Evolutionary conservation across 495 filamentous ascomycete genomes (phyloP), one percentile per base, ranked within the genome.

Genomic region (Aspergillus ellipticus): DNA sequence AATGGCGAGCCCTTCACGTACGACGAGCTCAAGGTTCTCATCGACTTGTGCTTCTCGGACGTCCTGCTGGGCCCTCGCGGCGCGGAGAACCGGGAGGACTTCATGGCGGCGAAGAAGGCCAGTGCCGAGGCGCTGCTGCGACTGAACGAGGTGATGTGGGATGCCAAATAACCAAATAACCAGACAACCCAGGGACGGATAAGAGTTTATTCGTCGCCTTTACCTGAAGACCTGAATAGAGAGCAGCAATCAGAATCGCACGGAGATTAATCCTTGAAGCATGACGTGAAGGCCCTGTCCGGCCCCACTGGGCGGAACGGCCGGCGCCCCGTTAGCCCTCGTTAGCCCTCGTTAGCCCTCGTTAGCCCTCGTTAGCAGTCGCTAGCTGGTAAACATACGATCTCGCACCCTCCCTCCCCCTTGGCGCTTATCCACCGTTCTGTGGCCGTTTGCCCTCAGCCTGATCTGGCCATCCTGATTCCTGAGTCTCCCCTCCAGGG

Each of bases 41-140:
- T 97, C 24, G 89, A 96, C 68, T 72, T 98, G 48, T 93, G 86
- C 65, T 97, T 90, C 70, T 90, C 86, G 47, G 92, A 96, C 68
- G 81, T 84, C 58, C 68, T 92, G 55, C 66, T 68, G 9, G 75
- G 75, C 6, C 75, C 75, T 0, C 64, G 69, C 9, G 80, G 83
- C 9, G 85, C 83, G 58, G 81, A 85, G 43, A 84, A 87, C 64
- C 77, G 90, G 50, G 90, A 92, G 46, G 83, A 89, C 20, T 85
- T 83, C 15, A 80, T 88, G 60, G 78, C 82, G 43, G 88, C 88
- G 37, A 87, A 84, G 79, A 81, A 89, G 66, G 81, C 81, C 57
- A 80, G 90, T 75, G 85, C 83, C n/a, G 89, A 91, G 69, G 83
- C 85, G 62, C 64, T 91, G 60, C 65, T 92, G 60, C 79, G 81